phyloP scores from a whole-genome alignment of 148 eudicot genomes.

The Persicaria maculosa region DNA sequence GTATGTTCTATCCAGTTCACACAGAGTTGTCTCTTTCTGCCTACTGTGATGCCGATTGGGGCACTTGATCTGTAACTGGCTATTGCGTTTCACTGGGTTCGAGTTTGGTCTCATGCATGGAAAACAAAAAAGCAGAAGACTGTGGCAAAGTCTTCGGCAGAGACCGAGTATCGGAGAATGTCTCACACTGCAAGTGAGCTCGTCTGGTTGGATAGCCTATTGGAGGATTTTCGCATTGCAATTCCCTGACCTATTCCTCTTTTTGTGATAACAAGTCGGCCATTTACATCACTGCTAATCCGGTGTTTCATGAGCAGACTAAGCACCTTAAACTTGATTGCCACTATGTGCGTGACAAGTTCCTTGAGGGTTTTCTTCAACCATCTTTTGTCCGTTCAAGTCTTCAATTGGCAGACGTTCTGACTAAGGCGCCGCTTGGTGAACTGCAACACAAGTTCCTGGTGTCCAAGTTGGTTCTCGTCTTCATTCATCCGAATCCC shows the following conservation, averaged over 20 bases:
- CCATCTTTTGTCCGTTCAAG: too few species aligned
- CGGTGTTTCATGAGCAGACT: background rate
- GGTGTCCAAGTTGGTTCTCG: too few species aligned
- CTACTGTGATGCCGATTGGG: too few species aligned
- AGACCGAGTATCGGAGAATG: background rate
- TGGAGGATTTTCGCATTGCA: background rate
- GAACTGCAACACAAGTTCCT: too few species aligned
- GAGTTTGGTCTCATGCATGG: constrained; percentile 10
- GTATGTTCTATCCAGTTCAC: too few species aligned
- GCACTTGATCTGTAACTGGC: background rate
- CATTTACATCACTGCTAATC: background rate
- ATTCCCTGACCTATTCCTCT: background rate
- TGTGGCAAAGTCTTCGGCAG: background rate
- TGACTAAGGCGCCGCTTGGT: too few species aligned
- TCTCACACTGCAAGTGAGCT: background rate
- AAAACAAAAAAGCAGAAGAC: background rate
- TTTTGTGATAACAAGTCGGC: constrained; percentile 12
- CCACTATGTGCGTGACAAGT: background rate
- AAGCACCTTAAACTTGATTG: constrained; percentile 12
- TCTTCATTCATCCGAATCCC: too few species aligned
- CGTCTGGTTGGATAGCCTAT: background rate
- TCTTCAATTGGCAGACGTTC: too few species aligned
- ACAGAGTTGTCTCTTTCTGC: too few species aligned
- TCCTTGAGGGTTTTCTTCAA: too few species aligned
- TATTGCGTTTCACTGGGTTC: background rate